phyloP scores from a whole-genome alignment of 805 yeast species.

The Candida ipomoeae region DNA sequence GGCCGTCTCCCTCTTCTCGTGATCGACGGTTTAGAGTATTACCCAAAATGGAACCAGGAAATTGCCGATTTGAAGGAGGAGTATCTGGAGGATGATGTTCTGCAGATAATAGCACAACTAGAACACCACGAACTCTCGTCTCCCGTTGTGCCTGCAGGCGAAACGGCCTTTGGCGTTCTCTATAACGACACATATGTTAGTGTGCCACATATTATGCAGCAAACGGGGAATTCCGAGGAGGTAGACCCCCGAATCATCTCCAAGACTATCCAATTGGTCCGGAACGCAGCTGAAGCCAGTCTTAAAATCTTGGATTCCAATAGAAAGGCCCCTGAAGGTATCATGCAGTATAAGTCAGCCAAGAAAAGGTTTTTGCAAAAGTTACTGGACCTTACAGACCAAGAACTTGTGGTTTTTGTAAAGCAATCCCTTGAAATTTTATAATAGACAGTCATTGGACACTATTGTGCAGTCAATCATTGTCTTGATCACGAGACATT shows the following conservation, averaged over 20 bases:
- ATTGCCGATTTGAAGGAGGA: constrained; percentile 9
- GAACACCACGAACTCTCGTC: constrained; percentile 6
- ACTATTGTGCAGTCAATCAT: too few species aligned
- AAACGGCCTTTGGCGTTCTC: constrained; percentile 16
- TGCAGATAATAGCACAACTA: constrained; percentile 3
- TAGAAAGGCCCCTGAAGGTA: not conserved
- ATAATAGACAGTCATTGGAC: not conserved
- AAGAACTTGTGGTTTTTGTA: not conserved
- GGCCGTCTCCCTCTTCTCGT: constrained; percentile 13
- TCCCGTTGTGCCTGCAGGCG: constrained; percentile 6
- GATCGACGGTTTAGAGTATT: constrained; percentile 15
- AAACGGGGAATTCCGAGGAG: constrained; percentile 2
- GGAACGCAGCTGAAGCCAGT: not conserved
- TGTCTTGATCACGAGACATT: too few species aligned
- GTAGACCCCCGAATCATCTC: not conserved
- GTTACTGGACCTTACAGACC: not conserved
- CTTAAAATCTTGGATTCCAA: not conserved
- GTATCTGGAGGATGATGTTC: not conserved
- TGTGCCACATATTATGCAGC: constrained; percentile 11
- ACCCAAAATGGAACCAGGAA: constrained; percentile 11
- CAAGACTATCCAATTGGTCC: constrained; percentile 1
- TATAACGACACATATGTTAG: constrained; percentile 12
- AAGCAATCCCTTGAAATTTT: not conserved
- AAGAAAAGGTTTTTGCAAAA: not conserved
- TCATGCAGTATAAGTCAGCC: constrained; percentile 1